Percentiles rank a stretch among this genome's conserved stretches.
Conservation (phyloP, 345 rosid genomes). For the Hibiscus tridactylites region DNA sequence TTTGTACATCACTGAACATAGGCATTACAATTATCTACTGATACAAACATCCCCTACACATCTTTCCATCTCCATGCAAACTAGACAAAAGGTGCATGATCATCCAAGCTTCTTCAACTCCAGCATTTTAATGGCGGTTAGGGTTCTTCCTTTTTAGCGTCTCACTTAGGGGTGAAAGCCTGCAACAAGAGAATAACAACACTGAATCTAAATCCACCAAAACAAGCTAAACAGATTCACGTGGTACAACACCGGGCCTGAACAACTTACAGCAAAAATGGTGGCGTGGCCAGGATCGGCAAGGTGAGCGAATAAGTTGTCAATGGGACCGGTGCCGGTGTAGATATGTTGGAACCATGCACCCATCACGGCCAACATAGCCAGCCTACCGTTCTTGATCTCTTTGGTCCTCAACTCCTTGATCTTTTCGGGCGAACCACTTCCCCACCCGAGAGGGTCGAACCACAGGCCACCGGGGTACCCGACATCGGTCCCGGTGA, state of each 20-base stretch:
- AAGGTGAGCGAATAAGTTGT: slow-evolving; percentile 92
- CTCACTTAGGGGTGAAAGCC: slow-evolving; percentile 90
- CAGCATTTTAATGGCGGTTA: not conserved
- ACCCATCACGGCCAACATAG: slow-evolving; percentile 98
- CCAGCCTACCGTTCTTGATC: slow-evolving; percentile 91
- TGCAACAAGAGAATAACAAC: slow-evolving; percentile 18
- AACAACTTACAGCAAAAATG: slow-evolving; percentile 70
- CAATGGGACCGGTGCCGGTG: slow-evolving; percentile 96
- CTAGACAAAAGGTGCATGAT: not conserved
- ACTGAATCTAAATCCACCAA: not conserved
- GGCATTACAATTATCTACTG: slow-evolving; percentile 19
- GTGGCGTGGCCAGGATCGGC: slow-evolving; percentile 98
- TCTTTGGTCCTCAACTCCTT: slow-evolving; percentile 93
- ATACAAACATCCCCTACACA: slow-evolving; percentile 15
- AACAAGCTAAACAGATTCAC: not conserved
- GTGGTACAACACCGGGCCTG: not conserved
- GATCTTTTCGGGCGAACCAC: slow-evolving; percentile 69
- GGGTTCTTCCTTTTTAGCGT: not conserved
- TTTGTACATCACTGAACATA: slow-evolving; percentile 31
- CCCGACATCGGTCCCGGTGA: slow-evolving; percentile 91
- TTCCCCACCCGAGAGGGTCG: slow-evolving; percentile 95
- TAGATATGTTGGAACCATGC: slow-evolving; percentile 99
- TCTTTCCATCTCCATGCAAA: slow-evolving; percentile 9
- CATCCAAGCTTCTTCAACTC: not conserved
- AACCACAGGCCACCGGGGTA: slow-evolving; percentile 99